These are phyloP conservation scores for Fusarium palustre DNA, from an alignment of 2,329 filamentous ascomycete species.

Conservation along the genomic window DNA sequence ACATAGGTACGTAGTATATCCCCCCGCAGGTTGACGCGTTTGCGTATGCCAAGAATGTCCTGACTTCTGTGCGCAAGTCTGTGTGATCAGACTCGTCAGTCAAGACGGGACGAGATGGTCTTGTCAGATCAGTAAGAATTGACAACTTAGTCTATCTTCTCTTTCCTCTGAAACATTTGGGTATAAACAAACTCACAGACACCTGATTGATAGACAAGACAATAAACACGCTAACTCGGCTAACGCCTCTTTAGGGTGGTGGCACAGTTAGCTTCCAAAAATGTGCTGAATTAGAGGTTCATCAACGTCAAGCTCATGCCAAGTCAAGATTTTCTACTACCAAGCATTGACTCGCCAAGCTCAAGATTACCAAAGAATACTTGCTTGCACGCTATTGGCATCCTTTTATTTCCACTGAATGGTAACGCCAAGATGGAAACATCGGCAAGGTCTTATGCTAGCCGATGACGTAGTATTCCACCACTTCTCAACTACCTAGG, in stretches of 20 bases:
- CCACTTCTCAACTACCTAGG: slow-evolving; percentile 12
- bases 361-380: slow-evolving; percentile 16
- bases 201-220: neutral
- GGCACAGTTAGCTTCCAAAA: slow-evolving; percentile 17
- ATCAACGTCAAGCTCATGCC: slow-evolving; percentile 13
- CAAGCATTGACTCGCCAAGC: slow-evolving; percentile 35
- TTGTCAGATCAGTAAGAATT: neutral
- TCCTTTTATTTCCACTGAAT: slow-evolving; percentile 29
- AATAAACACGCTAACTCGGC: slow-evolving; percentile 16
- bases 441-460: slow-evolving; percentile 36
- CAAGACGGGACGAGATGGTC: neutral
- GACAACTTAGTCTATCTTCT: neutral
- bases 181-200: neutral
- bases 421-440: slow-evolving; percentile 43
- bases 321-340: slow-evolving; percentile 16
- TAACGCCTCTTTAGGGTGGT: slow-evolving; percentile 23
- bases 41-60: slow-evolving; percentile 20
- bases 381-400: slow-evolving; percentile 21
- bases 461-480: slow-evolving; percentile 43
- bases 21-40: slow-evolving; percentile 35
- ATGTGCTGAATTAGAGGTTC: neutral
- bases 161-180: slow-evolving; percentile 1
- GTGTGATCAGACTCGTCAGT: too few relatives aligned
- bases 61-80: slow-evolving; percentile 12
- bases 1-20: neutral